phyloP scores from a whole-genome alignment of 2,329 filamentous ascomycete species.

The Dactylella cylindrospora region DNA sequence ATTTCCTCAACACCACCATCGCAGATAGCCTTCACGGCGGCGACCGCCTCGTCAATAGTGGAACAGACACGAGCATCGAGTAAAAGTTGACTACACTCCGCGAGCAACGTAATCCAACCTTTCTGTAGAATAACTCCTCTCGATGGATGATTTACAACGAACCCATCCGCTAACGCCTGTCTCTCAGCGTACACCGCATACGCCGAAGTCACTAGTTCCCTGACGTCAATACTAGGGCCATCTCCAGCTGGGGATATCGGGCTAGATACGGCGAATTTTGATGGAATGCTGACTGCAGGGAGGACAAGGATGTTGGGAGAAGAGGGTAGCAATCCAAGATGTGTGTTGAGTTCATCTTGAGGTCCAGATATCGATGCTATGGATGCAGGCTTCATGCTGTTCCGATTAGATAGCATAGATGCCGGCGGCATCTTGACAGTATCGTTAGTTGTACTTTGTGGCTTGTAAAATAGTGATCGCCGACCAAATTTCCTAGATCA shows the following conservation, averaged over 20 bases:
- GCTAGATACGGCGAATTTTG: slow-evolving; percentile 22
- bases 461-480: slow-evolving; percentile 4
- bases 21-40: slow-evolving; percentile 33
- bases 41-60: slow-evolving; percentile 31
- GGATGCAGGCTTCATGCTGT: slow-evolving; percentile 42
- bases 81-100: slow-evolving; percentile 34
- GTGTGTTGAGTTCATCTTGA: slow-evolving; percentile 42
- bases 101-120: slow-evolving; percentile 39
- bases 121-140: slow-evolving; percentile 42
- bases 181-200: slow-evolving; percentile 31
- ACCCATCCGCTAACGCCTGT: slow-evolving; percentile 40
- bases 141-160: slow-evolving; percentile 39
- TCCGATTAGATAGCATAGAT: slow-evolving; percentile 21
- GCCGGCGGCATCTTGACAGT: slow-evolving; percentile 28
- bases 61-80: slow-evolving; percentile 17
- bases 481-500: neutral
- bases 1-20: slow-evolving; percentile 39
- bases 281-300: slow-evolving; percentile 27
- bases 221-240: slow-evolving; percentile 25
- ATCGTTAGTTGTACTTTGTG: neutral
- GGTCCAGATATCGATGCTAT: slow-evolving; percentile 43
- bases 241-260: slow-evolving; percentile 34
- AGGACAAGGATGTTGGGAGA: slow-evolving; percentile 43
- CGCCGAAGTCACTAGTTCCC: slow-evolving; percentile 31
- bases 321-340: slow-evolving; percentile 41